phyloP scores from a whole-genome alignment of 2,329 filamentous ascomycete species.

The Colletotrichum scovillei region DNA sequence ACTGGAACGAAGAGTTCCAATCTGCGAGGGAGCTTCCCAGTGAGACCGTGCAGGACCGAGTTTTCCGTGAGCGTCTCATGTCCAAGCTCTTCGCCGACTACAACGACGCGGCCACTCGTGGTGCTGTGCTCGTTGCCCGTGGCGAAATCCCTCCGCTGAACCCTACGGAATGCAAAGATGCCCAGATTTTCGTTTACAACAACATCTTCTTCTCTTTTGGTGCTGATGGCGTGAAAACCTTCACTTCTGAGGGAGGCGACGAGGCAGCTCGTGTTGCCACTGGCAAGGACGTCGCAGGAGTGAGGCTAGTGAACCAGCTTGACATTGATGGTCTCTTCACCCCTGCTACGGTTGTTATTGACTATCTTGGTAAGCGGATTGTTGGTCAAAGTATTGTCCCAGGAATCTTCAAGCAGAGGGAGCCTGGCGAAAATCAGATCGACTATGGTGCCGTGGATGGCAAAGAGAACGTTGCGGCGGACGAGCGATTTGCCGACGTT shows the following conservation, averaged over 20 bases:
- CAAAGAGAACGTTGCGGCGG: constrained; percentile 92
- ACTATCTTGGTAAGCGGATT: constrained; percentile 96
- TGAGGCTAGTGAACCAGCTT: constrained; percentile 95
- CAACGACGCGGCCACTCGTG: constrained; percentile 92
- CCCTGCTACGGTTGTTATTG: constrained; percentile 93
- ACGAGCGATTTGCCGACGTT: constrained; percentile 84
- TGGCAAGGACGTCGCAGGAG: constrained; percentile 94
- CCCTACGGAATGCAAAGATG: constrained; percentile 90
- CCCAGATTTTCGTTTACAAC: constrained; percentile 99
- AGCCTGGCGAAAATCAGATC: constrained; percentile 97
- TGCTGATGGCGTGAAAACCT: constrained; percentile 96
- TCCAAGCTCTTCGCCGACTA: constrained; percentile 98
- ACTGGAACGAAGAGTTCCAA: constrained; percentile 99
- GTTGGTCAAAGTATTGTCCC: constrained; percentile 98
- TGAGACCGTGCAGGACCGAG: constrained; percentile 92
- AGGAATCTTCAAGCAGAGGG: constrained; percentile 98
- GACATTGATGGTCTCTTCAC: constrained; percentile 96
- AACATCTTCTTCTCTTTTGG: constrained; percentile 99
- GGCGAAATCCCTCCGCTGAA: constrained; percentile 95
- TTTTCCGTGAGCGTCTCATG: constrained; percentile 93
- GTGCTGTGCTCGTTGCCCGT: constrained; percentile 89
- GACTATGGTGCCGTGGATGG: constrained; percentile 98
- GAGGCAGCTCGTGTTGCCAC: constrained; percentile 96
- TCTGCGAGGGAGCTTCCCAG: constrained; percentile 94
- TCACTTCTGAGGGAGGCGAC: constrained; percentile 94